Conservation (phyloP, 83 land plant species). For the Diphasiastrum complanatum region DNA sequence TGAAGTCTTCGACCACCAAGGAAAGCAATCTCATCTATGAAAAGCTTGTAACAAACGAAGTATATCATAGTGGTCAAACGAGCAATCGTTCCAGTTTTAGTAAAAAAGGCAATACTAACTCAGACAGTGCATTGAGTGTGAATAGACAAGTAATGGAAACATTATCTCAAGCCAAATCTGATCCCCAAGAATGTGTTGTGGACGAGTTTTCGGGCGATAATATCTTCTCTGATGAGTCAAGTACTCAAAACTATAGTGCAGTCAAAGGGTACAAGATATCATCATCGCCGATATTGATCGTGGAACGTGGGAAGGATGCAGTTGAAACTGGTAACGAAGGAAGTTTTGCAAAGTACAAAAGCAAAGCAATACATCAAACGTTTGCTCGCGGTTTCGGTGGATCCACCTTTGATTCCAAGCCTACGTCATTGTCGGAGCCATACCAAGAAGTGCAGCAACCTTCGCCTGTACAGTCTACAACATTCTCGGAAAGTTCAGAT, state of each 20-base stretch:
- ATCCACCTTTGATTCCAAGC: too few species aligned
- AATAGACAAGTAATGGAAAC: not conserved
- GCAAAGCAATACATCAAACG: too few species aligned
- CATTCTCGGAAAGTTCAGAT: too few species aligned
- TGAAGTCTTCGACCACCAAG: not conserved
- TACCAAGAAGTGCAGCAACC: too few species aligned
- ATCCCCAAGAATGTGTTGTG: not conserved
- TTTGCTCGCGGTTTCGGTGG: too few species aligned
- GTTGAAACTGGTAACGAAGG: too few species aligned
- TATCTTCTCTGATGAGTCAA: not conserved
- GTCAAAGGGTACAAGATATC: not conserved
- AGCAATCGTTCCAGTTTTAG: not conserved
- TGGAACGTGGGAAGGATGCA: too few species aligned
- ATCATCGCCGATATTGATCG: too few species aligned
- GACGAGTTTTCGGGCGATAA: not conserved
- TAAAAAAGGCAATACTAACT: not conserved
- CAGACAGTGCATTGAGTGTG: not conserved
- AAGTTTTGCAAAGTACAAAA: too few species aligned
- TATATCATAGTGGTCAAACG: not conserved
- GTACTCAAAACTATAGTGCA: not conserved
- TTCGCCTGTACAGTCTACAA: too few species aligned
- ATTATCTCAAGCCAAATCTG: not conserved
- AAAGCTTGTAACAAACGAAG: not conserved
- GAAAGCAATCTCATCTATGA: not conserved
- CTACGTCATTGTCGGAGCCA: too few species aligned